Percentiles rank a stretch among this genome's conserved stretches.
Evolutionary conservation across 2,329 filamentous ascomycete genomes (phyloP).

Genomic region (Colletotrichum sublineola): DNA sequence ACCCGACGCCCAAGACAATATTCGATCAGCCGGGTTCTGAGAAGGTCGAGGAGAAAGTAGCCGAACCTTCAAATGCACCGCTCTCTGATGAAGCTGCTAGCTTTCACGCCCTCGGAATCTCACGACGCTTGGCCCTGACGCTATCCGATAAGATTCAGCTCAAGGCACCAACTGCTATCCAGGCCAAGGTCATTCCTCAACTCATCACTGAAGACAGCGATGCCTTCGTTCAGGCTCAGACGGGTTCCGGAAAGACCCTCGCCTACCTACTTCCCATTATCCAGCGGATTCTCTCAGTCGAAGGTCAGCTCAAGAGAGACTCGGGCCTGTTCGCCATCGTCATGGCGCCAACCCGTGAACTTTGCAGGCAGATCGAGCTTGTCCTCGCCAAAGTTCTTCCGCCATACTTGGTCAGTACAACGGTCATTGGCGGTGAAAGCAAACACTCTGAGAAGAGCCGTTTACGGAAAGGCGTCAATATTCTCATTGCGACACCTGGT

Average conservation of each 20-base stretch:
- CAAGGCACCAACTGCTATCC: conserved; percentile 93
- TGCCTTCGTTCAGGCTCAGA: conserved; percentile 96
- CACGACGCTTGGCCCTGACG: conserved; percentile 83
- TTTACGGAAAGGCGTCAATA: conserved; percentile 93
- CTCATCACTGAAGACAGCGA: conserved; percentile 85
- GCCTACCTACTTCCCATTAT: conserved; percentile 96
- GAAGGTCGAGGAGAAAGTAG: conserved; percentile 59
- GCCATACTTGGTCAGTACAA: conserved; percentile 94
- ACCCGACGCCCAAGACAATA: conserved; percentile 79
- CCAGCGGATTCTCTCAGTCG: conserved; percentile 85
- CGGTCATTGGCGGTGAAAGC: conserved; percentile 78
- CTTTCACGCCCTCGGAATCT: conserved; percentile 88
- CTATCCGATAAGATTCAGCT: conserved; percentile 87
- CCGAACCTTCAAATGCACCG: conserved; percentile 90
- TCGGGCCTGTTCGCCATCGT: conserved; percentile 94
- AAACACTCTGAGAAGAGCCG: conserved; percentile 91
- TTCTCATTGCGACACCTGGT: conserved; percentile 94
- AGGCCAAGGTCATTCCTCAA: conserved; percentile 88
- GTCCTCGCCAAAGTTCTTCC: conserved; percentile 89
- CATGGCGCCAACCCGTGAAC: conserved; percentile 91
- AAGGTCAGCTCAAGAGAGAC: conserved; percentile 79
- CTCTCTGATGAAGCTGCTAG: conserved; percentile 85
- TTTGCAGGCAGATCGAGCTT: conserved; percentile 92
- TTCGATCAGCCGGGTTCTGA: conserved; percentile 64
- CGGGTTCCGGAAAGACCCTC: conserved; percentile 96